Base-by-base conservation (phyloP, 2,329 filamentous ascomycete genomes). In the Amylocarpus encephaloides region DNA sequence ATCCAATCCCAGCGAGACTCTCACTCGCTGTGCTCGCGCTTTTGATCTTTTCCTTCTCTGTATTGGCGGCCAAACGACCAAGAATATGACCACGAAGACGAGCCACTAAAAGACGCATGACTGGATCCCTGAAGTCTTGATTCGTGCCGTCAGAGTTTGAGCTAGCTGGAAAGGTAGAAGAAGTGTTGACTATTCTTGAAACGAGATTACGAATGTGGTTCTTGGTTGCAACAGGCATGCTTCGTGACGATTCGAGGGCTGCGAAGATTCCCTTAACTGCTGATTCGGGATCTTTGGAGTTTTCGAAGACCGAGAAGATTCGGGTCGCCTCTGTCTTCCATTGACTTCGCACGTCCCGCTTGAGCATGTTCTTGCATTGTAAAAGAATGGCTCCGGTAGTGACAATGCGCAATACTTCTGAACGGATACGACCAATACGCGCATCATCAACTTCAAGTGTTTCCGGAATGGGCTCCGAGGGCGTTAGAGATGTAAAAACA, bases 321-420 rank as follows among this genome's bases (percentile, higher is more conserved):
- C 86, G 80, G 2, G 74, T 72, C 0, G 86, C 85, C 67, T 91
- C 85, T 19, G 74, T 79, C 67, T 84, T 88, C 88, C 88, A 93
- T 16, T 85, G 81, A 11, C 79, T 78, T 40, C 88, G 81, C 3
- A 89, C 85, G 62, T 92, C 87, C 13, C 88, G 81, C 68, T 90
- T 91, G 30, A 93, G 76, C 6, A 92, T 73, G 59, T 90, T 92
- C 71, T 93, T 93, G 67, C 84, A 85, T 46, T 89, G 88, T 12
- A 92, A 71, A 26, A 91, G 71, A 43, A 92, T 84, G 0, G 86
- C 84, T 1, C 85, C 86, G 3, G 85, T 79, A 1, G 85, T 86
- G 18, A 87, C 79, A 59, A 92, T 83, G 40, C 81, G 78, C 41
- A 84, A 69, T 1, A 81, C 74, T 51, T 81, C 73, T 22, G 70